Base-by-base conservation (phyloP, 1,284 basidiomycete genomes). In the Moesziomyces sp. region DNA sequence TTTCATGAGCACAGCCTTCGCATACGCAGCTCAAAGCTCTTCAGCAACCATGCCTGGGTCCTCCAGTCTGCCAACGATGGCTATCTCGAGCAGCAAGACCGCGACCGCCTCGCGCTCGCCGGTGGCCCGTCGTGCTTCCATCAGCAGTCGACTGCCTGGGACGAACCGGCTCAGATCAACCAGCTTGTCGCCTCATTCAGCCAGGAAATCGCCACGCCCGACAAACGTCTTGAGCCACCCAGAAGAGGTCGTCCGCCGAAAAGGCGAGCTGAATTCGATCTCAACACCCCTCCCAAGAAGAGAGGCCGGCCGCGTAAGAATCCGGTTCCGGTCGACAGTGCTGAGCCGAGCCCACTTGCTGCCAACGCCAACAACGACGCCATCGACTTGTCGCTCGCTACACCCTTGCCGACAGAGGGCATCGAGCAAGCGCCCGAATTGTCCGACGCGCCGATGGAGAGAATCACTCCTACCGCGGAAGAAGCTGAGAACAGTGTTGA, bases 41-140 rank as follows among this genome's bases (percentile, higher is more conserved):
- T 59, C 54, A 74, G 72, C 38, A 59, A 63, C 24, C 72, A 74
- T 28, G 66, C 72, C 1, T 74, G 72, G 72, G 63, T 66, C 3
- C 57, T 74, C 16, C 72, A 74, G 44, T 49, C 55, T 35, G 72
- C 72, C 52, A 66, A 67, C 56, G 72, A 60, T 8, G 72, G 72
- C 42, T 58, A 56, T 28, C 53, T 74, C 11, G 55, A 70, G 28
- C 55, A 51, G 4, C 46, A 58, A 1, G 66, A 74, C 13, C 43
- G 56, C 13, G 56, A 52, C 1, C 40, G 58, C 13, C 62, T 74
- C 16, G 62, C 58, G 19, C 47, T 49, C 1, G 62, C 72, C n/a
- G 72, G 72, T 4, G 66, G 72, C 3, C 23, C 58, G 19, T 53
- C 67, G 4, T 43, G 45, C 28, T 57, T 54, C 48, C 62, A 74